Evolutionary conservation across 768 basidiomycete species (phyloP), one percentile per base, ranked within the genome.

Genomic region (Pleurotus djamor): DNA sequence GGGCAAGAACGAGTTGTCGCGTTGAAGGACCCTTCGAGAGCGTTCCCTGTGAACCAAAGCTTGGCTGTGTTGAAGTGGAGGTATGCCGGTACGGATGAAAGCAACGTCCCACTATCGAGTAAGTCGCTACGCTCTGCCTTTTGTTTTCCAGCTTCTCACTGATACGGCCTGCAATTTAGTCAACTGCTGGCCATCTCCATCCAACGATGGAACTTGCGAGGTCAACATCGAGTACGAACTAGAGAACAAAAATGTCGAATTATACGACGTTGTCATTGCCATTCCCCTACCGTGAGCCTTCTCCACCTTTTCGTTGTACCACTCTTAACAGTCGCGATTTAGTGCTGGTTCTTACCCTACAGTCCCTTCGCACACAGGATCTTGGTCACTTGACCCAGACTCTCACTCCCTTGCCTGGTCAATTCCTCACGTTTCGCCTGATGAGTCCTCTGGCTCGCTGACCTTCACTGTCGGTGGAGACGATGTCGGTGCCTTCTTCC

Each of bases 151-250:
- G 16, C 5, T 33, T n/a, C 55, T 62, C n/a, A 65, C 48, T 35
- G 21, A 48, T 52, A 4, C 49, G 38, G 12, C 28, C 3, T n/a
- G 36, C 8, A 34, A 59, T 16, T 16, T 63, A 95, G 96, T 99
- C 71, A 99, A 94, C 69, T 96, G 94, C 74, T 98, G 96, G 96
- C 97, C 96, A 10, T 88, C 94, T 10, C 90, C 92, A 5, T 88
- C 91, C 41, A 93, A 92, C 65, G 90, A 94, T 61, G 94, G 94
- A n/a, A 89, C 89, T 1, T 91, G 88, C 64, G 94, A 96, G 63
- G 92, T 98, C 60, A 96, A 92, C 73, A 92, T 98, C 62, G 97
- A 98, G 73, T 98, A 97, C 69, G 96, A 98, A 70, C 88, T 98
- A 48, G 94, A 96, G 69, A 91, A 94, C 63, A 83, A 90, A 62